phyloP scores from a whole-genome alignment of 192 early-diverging fungal species.

The Chytriomyces confervae region DNA sequence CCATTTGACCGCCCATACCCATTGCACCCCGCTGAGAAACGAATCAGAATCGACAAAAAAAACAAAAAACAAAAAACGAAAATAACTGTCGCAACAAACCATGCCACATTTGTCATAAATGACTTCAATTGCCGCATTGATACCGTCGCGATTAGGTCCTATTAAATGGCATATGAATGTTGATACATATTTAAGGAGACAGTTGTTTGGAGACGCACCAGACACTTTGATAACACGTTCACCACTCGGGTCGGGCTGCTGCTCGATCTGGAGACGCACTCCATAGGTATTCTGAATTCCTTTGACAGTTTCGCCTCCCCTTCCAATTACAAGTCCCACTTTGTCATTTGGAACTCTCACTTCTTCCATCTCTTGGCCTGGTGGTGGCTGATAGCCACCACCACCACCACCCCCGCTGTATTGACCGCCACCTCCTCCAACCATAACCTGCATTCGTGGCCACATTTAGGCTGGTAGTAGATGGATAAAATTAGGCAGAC shows the following conservation, averaged over 20 bases:
- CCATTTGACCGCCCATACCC: slow-evolving; percentile 12
- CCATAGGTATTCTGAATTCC: slow-evolving; percentile 76
- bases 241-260: slow-evolving; percentile 37
- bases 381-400: no score
- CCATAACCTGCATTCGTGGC: not conserved
- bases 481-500: not conserved
- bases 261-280: slow-evolving; percentile 74
- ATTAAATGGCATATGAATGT: not conserved
- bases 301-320: slow-evolving; percentile 74
- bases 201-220: not conserved
- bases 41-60: not conserved
- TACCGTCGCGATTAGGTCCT: slow-evolving; percentile 18
- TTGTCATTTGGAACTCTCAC: slow-evolving; percentile 35
- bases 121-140: slow-evolving; percentile 13
- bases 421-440: not conserved
- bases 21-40: not conserved
- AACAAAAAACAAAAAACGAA: not conserved
- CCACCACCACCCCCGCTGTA: not conserved
- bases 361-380: slow-evolving; percentile 25
- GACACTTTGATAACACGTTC: slow-evolving; percentile 44
- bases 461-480: no score
- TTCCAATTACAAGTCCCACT: slow-evolving; percentile 82
- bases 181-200: not conserved
- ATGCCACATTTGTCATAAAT: slow-evolving; percentile 21
- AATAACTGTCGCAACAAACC: not conserved